phyloP scores from a whole-genome alignment of 208 protist genomes.

The Leptomonas seymouri region DNA sequence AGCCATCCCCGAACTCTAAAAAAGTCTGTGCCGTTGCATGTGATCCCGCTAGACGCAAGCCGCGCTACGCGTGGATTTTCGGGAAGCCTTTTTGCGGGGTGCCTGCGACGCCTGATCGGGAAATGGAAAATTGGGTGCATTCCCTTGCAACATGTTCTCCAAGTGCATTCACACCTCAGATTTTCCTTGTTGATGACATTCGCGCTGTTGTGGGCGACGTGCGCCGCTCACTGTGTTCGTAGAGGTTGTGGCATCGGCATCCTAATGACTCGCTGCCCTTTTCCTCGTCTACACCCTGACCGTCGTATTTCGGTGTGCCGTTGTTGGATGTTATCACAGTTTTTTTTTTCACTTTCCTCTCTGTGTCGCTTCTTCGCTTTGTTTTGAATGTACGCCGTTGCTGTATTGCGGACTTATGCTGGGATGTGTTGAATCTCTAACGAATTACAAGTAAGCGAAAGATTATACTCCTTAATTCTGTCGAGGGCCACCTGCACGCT shows the following conservation, averaged over 20 bases:
- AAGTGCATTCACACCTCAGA: too few relatives aligned
- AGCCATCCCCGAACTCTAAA: slow-evolving; percentile 87
- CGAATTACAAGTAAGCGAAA: not conserved
- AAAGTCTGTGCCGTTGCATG: not conserved
- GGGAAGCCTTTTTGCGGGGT: too few relatives aligned
- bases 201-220: too few relatives aligned
- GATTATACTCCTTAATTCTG: not conserved
- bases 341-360: not conserved
- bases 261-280: not conserved
- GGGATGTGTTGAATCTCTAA: not conserved
- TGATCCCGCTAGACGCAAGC: not conserved
- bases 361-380: slow-evolving; percentile 1
- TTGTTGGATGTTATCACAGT: slow-evolving; percentile 1
- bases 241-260: too few relatives aligned
- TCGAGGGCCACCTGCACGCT: too few relatives aligned
- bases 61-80: too few relatives aligned
- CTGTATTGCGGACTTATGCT: not conserved
- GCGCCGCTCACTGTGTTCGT: too few relatives aligned
- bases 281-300: not conserved
- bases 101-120: too few relatives aligned
- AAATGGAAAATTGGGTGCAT: too few relatives aligned
- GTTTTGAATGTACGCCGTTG: not conserved
- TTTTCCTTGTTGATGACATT: too few relatives aligned
- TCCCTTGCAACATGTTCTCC: too few relatives aligned
- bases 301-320: not conserved